phyloP scores from a whole-genome alignment of 2,329 filamentous ascomycete species.

The Exophiala dermatitidis region DNA sequence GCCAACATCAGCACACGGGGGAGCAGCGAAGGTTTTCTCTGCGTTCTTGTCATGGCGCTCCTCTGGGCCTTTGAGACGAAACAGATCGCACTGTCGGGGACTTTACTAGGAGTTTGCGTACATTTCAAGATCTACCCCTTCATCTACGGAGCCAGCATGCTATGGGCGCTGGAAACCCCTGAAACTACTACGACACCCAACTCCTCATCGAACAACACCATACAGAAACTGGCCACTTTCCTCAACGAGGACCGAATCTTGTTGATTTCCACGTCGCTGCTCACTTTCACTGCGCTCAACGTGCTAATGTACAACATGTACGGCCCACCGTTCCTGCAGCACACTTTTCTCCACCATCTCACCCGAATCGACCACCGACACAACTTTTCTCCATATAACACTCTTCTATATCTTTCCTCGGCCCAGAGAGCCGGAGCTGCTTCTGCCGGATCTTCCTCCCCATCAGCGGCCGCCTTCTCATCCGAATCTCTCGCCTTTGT shows the following conservation, averaged over 20 bases:
- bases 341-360: slow-evolving; percentile 90
- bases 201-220: slow-evolving; percentile 11
- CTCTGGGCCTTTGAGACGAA: slow-evolving; percentile 71
- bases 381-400: slow-evolving; percentile 97
- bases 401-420: slow-evolving; percentile 78
- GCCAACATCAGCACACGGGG: slow-evolving; percentile 92
- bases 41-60: slow-evolving; percentile 72
- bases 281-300: slow-evolving; percentile 69
- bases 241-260: slow-evolving; percentile 36
- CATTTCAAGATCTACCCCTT: slow-evolving; percentile 99
- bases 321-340: slow-evolving; percentile 70
- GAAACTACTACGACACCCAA: not conserved
- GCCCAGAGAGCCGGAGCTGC: slow-evolving; percentile 44
- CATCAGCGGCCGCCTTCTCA: slow-evolving; percentile 32
- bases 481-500: slow-evolving; percentile 80
- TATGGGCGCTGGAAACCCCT: slow-evolving; percentile 35
- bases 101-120: slow-evolving; percentile 72
- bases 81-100: slow-evolving; percentile 58
- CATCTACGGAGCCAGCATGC: slow-evolving; percentile 66
- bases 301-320: slow-evolving; percentile 71
- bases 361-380: slow-evolving; percentile 92
- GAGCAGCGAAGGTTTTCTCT: slow-evolving; percentile 84
- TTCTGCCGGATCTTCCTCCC: slow-evolving; percentile 6
- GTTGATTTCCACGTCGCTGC: slow-evolving; percentile 53
- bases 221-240: slow-evolving; percentile 29